Evolutionary conservation across 1,284 basidiomycete genomes (phyloP).

Genomic region (Schizopora paradoxa): DNA sequence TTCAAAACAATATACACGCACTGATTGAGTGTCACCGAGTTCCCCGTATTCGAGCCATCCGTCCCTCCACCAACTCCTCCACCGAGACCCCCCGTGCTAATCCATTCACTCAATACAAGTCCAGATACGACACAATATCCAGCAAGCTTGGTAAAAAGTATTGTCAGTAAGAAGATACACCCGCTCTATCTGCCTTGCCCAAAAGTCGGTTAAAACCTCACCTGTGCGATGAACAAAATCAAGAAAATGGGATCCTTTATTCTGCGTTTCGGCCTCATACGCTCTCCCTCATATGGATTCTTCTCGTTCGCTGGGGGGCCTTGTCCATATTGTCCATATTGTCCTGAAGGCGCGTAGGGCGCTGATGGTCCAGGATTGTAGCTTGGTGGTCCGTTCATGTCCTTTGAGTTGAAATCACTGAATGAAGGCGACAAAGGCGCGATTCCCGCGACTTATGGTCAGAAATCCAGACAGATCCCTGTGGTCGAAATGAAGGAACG

Average conservation of each 20-base stretch:
- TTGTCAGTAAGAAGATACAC: not conserved
- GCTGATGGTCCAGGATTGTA: slow-evolving; percentile 25
- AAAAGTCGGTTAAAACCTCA: slow-evolving; percentile 23
- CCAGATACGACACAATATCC: slow-evolving; percentile 67
- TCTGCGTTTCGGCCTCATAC: slow-evolving; percentile 65
- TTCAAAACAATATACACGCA: slow-evolving; percentile 25
- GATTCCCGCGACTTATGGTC: too few species aligned
- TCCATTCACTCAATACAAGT: slow-evolving; percentile 58
- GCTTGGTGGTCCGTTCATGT: slow-evolving; percentile 8
- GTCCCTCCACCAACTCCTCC: slow-evolving; percentile 53
- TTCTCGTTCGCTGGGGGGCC: slow-evolving; percentile 43
- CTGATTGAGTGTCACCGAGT: slow-evolving; percentile 54
- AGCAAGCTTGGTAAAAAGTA: slow-evolving; percentile 39
- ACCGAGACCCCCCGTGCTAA: slow-evolving; percentile 58
- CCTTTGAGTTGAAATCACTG: too few species aligned
- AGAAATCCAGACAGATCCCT: too few species aligned
- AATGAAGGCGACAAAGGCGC: too few species aligned
- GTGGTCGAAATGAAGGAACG: too few species aligned
- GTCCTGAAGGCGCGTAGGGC: slow-evolving; percentile 26
- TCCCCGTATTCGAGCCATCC: slow-evolving; percentile 35
- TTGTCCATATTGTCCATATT: slow-evolving; percentile 18
- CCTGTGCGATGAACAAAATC: slow-evolving; percentile 64
- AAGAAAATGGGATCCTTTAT: slow-evolving; percentile 72
- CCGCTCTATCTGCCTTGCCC: not conserved
- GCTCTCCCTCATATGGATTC: slow-evolving; percentile 53